phyloP scores from a whole-genome alignment of 208 protist genomes.

The Wallacemonas sp. region DNA sequence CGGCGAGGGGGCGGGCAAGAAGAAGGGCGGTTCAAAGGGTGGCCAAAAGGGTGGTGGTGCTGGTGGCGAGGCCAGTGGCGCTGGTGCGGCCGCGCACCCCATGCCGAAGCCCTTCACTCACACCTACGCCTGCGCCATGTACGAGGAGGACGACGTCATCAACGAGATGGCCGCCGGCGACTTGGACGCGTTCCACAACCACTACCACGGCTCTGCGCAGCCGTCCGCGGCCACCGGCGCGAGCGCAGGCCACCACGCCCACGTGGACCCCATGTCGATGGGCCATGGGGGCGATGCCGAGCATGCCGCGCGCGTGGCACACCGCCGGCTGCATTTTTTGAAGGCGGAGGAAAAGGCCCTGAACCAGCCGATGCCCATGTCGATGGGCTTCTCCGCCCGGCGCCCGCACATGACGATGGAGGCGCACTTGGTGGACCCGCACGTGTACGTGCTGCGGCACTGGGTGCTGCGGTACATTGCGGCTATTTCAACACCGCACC shows the following conservation, averaged over 20 bases:
- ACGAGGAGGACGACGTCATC: slow-evolving; percentile 54
- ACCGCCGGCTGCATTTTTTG: slow-evolving; percentile 73
- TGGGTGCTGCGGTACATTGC: slow-evolving; percentile 82
- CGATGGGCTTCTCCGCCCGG: slow-evolving; percentile 62
- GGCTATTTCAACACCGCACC: slow-evolving; percentile 3
- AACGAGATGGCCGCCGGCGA: slow-evolving; percentile 17
- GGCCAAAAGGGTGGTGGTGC: slow-evolving; percentile 19
- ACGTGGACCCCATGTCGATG: background rate
- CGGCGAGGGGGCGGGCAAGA: slow-evolving; percentile 10
- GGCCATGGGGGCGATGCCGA: background rate
- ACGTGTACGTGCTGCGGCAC: slow-evolving; percentile 69
- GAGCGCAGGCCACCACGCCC: background rate
- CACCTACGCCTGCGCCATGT: slow-evolving; percentile 56
- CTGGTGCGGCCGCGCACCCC: background rate
- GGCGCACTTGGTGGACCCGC: slow-evolving; percentile 64
- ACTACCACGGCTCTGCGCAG: slow-evolving; percentile 12
- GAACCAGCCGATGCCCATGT: slow-evolving; percentile 38
- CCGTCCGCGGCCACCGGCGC: slow-evolving; percentile 1
- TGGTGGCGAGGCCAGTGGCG: no score
- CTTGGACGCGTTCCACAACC: slow-evolving; percentile 11
- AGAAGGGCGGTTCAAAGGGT: slow-evolving; percentile 12
- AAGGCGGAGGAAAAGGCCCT: slow-evolving; percentile 49
- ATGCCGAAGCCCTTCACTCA: slow-evolving; percentile 46
- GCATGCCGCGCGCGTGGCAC: slow-evolving; percentile 23
- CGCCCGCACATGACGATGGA: slow-evolving; percentile 71